Conservation (phyloP, 352 stramenopile species). For the Globisporangium irregulare region DNA sequence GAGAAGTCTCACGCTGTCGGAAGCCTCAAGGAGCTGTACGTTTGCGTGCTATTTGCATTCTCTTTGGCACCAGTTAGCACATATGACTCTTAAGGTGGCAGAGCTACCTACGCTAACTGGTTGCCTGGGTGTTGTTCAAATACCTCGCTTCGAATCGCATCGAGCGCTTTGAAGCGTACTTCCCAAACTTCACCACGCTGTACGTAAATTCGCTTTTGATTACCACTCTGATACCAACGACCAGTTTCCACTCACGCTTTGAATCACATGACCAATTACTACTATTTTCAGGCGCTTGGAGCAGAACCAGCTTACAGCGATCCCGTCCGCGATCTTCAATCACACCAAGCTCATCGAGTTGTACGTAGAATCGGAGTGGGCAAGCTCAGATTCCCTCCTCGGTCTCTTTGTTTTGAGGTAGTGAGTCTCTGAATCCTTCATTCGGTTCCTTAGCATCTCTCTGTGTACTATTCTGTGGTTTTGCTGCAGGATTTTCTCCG, state of each 20-base stretch:
- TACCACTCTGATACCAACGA: too few relatives aligned
- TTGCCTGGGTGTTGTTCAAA: constrained; percentile 11
- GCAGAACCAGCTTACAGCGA: constrained; percentile 28
- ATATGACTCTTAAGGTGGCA: too few relatives aligned
- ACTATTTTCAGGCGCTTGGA: constrained; percentile 15
- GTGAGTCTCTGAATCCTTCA: too few relatives aligned
- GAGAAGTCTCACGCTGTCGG: constrained; percentile 12
- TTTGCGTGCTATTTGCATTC: background rate
- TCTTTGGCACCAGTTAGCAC: background rate
- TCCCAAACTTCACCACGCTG: constrained; percentile 23
- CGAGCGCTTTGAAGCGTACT: constrained; percentile 19
- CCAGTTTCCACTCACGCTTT: too few relatives aligned
- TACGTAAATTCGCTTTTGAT: constrained; percentile 11
- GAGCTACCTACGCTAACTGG: background rate
- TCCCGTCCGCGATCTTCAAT: constrained; percentile 26
- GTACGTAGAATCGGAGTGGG: constrained; percentile 1
- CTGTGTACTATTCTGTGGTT: too few relatives aligned
- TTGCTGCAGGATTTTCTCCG: constrained; percentile 10
- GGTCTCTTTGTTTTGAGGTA: background rate
- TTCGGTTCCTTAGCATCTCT: too few relatives aligned
- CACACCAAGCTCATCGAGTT: constrained; percentile 20
- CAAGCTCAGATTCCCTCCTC: background rate
- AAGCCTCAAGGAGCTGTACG: constrained; percentile 23
- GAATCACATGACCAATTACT: too few relatives aligned
- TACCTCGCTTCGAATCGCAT: constrained; percentile 27